phyloP scores from a whole-genome alignment of 495 filamentous ascomycete species.

The Clavariopsis aquatica region DNA sequence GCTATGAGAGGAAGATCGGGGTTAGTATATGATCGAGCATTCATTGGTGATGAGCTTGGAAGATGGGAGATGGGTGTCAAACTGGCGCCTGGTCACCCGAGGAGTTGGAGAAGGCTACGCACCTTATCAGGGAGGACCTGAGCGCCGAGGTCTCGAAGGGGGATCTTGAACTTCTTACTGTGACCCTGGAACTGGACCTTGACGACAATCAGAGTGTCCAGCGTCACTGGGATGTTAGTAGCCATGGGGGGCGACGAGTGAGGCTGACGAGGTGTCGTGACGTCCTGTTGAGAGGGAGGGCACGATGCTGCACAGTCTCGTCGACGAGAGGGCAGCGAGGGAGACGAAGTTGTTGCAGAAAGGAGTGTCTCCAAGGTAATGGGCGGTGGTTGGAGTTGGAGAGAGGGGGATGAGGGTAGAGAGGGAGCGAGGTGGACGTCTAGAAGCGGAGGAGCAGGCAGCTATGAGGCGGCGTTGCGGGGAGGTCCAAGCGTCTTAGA shows the following conservation, averaged over 20 bases:
- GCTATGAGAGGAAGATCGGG: conserved; percentile 52
- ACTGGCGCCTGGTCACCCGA: conserved; percentile 11
- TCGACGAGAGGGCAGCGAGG: conserved; percentile 10
- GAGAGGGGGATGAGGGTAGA: conserved; percentile 14
- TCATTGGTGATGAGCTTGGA: background rate
- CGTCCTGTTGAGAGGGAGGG: background rate
- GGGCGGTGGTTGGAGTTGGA: conserved; percentile 20
- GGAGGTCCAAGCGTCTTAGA: background rate
- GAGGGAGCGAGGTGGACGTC: conserved; percentile 5
- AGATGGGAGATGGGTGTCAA: background rate
- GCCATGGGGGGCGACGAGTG: conserved; percentile 49
- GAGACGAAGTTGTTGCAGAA: conserved; percentile 9
- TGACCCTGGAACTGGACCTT: conserved; percentile 75
- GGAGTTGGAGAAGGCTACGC: conserved; percentile 51
- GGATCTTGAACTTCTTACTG: conserved; percentile 84
- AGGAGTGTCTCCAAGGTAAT: background rate
- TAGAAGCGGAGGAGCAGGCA: conserved; percentile 10
- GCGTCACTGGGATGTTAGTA: conserved; percentile 54
- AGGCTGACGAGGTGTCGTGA: conserved; percentile 33
- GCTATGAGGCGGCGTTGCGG: conserved; percentile 3
- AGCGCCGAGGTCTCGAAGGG: conserved; percentile 79
- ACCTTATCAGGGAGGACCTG: conserved; percentile 82
- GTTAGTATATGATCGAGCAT: background rate
- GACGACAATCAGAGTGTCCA: conserved; percentile 78
- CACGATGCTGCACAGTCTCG: conserved; percentile 12